Conservation (phyloP, 768 basidiomycete species). For the Boletus reticulatus region DNA sequence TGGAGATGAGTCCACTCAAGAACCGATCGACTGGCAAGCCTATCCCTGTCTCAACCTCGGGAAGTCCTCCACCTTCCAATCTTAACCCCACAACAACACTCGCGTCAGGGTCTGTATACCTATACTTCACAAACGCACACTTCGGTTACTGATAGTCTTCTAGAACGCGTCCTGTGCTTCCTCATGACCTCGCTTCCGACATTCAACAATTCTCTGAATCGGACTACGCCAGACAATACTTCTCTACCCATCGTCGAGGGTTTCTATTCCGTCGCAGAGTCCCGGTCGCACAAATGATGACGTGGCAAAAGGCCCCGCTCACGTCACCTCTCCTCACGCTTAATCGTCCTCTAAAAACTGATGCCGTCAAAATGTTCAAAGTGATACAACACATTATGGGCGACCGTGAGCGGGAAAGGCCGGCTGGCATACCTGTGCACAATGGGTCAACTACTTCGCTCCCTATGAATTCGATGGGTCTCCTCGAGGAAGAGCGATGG, state of each 20-base stretch:
- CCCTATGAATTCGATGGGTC: conserved; percentile 38
- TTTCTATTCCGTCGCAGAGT: conserved; percentile 82
- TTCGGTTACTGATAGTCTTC: conserved; percentile 12
- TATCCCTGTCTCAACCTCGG: conserved; percentile 50
- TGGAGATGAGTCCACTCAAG: conserved; percentile 75
- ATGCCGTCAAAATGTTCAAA: conserved; percentile 85
- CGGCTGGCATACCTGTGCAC: conserved; percentile 45
- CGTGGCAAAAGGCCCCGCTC: conserved; percentile 83
- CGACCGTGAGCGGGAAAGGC: conserved; percentile 74
- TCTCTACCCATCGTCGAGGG: conserved; percentile 87
- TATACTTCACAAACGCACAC: background rate
- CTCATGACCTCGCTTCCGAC: conserved; percentile 76
- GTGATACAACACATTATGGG: conserved; percentile 93
- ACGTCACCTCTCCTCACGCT: conserved; percentile 72
- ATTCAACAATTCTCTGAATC: conserved; percentile 87
- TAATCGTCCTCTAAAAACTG: conserved; percentile 61
- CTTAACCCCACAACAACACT: conserved; percentile 43
- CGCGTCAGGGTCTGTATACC: conserved; percentile 58
- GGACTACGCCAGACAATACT: conserved; percentile 84
- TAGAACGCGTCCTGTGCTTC: conserved; percentile 76
- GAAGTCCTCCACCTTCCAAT: conserved; percentile 19
- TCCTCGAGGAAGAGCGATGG: conserved; percentile 87
- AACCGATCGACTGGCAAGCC: conserved; percentile 59
- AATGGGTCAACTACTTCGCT: conserved; percentile 46
- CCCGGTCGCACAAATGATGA: conserved; percentile 85